Evolutionary conservation across 2,329 filamentous ascomycete species (phyloP).

Genomic region (Alternaria ethzedia): DNA sequence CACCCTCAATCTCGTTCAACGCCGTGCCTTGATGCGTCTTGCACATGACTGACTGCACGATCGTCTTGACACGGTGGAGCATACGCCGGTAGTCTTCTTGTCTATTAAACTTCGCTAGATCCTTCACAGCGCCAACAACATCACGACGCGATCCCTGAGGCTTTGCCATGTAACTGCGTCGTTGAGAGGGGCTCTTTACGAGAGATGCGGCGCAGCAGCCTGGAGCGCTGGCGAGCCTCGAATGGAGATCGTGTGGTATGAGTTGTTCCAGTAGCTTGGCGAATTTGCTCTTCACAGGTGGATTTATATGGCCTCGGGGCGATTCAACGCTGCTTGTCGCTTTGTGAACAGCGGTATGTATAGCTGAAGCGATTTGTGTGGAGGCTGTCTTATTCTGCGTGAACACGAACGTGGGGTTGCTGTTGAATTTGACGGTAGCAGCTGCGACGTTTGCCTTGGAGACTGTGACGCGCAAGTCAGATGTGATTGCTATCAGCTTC

Average conservation of each 20-base stretch:
- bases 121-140: background rate
- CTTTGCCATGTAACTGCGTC: background rate
- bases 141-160: background rate
- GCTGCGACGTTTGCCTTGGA: background rate
- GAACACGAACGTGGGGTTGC: background rate
- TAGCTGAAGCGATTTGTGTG: background rate
- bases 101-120: background rate
- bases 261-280: background rate
- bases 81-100: background rate
- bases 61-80: background rate
- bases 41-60: conserved; percentile 1
- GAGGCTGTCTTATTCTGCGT: background rate
- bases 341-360: background rate
- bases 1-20: background rate
- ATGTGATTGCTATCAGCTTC: background rate
- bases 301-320: background rate
- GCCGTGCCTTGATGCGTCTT: background rate
- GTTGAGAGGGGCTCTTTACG: background rate
- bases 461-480: background rate
- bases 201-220: background rate
- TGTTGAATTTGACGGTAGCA: background rate
- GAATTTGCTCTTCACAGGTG: background rate
- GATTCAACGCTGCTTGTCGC: background rate
- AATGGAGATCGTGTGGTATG: background rate
- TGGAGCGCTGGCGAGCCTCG: background rate